Conservation (phyloP, 2,329 filamentous ascomycete genomes). For the Fusarium ambrosium region DNA sequence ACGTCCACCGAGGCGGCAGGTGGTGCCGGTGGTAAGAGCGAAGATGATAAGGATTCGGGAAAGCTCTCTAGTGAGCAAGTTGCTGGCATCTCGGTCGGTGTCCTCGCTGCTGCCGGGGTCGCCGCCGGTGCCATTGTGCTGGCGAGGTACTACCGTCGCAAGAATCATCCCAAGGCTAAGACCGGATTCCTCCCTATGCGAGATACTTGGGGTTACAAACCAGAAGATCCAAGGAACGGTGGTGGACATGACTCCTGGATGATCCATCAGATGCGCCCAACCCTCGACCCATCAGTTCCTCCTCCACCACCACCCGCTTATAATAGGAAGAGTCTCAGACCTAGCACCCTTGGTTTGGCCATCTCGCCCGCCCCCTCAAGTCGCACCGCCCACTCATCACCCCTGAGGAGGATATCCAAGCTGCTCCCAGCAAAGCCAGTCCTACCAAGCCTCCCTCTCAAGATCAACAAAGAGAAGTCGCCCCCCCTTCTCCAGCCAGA, state of each 20-base stretch:
- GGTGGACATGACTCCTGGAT: conserved; percentile 47
- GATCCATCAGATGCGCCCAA: conserved; percentile 39
- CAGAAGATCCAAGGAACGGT: conserved; percentile 45
- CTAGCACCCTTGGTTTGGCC: conserved; percentile 60
- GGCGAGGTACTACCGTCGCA: conserved; percentile 57
- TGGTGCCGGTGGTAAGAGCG: conserved; percentile 29
- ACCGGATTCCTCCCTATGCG: conserved; percentile 55
- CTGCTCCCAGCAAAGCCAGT: conserved; percentile 62
- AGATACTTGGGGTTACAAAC: conserved; percentile 54
- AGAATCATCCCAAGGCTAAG: conserved; percentile 54
- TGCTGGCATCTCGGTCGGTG: conserved; percentile 70
- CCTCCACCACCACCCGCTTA: conserved; percentile 44
- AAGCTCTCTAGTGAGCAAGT: conserved; percentile 61
- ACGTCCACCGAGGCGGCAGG: conserved; percentile 33
- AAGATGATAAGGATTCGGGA: conserved; percentile 20
- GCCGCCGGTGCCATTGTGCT: conserved; percentile 63
- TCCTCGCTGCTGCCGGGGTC: conserved; percentile 63
- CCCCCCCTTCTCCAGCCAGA: conserved; percentile 30
- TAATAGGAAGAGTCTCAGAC: conserved; percentile 50
- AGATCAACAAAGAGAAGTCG: conserved; percentile 33
- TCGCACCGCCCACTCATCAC: conserved; percentile 38
- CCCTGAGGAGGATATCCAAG: conserved; percentile 55
- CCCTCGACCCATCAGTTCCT: conserved; percentile 35
- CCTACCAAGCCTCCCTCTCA: conserved; percentile 50
- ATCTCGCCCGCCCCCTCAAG: conserved; percentile 53